Percentiles rank a stretch among this genome's conserved stretches.
Evolutionary conservation across 2,329 filamentous ascomycete species (phyloP).

Genomic region (Colletotrichum incanum): DNA sequence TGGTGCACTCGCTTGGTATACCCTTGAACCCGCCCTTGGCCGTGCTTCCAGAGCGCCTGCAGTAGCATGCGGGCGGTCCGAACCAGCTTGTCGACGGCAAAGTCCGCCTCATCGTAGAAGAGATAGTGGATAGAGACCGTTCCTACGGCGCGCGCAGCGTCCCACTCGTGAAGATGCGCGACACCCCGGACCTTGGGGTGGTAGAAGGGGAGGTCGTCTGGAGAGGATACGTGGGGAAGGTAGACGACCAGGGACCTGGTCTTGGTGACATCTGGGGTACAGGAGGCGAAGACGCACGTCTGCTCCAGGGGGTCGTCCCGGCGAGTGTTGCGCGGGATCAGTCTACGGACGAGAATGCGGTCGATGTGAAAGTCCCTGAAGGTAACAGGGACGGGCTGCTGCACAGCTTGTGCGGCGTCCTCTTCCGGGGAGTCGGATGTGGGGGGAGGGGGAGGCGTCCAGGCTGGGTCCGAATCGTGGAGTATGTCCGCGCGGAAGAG

Average conservation of each 20-base stretch:
- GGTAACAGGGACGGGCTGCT: conserved; percentile 56
- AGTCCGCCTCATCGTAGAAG: conserved; percentile 60
- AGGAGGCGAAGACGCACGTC: conserved; percentile 81
- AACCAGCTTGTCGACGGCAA: conserved; percentile 64
- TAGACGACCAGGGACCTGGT: conserved; percentile 77
- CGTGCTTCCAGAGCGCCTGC: conserved; percentile 80
- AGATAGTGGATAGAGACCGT: conserved; percentile 74
- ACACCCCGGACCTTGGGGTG: conserved; percentile 84
- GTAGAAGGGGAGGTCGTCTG: conserved; percentile 85
- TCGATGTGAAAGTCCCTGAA: conserved; percentile 61
- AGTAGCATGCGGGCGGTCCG: conserved; percentile 81
- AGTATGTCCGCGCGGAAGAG: conserved; percentile 85
- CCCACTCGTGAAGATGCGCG: conserved; percentile 82
- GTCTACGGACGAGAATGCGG: conserved; percentile 79
- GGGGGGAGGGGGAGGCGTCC: conserved; percentile 43
- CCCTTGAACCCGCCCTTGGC: conserved; percentile 74
- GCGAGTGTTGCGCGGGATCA: conserved; percentile 87
- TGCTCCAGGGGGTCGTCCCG: conserved; percentile 84
- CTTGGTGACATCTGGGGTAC: conserved; percentile 46
- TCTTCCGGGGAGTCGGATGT: conserved; percentile 44
- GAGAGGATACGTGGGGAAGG: conserved; percentile 77
- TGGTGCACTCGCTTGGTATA: conserved; percentile 89
- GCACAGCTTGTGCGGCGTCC: conserved; percentile 44
- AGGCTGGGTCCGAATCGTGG: conserved; percentile 62
- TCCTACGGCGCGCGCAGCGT: conserved; percentile 59